Conservation (phyloP, 2,329 filamentous ascomycete genomes). For the Leptographium flavum region DNA sequence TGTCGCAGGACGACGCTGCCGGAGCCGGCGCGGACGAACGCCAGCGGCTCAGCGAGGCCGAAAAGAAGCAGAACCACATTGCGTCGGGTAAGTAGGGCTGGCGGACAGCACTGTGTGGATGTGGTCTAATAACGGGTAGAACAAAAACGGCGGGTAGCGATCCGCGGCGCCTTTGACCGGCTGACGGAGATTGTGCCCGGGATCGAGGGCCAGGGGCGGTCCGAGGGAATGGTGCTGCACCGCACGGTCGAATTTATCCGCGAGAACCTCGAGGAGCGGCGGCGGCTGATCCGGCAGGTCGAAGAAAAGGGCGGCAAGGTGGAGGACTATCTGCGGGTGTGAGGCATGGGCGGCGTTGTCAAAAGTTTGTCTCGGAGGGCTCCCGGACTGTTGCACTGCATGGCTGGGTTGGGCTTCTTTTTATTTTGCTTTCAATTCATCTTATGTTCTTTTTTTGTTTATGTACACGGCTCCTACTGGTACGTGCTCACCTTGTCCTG, state of each 20-base stretch:
- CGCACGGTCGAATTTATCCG: conserved; percentile 53
- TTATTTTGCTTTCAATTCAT: too few species aligned
- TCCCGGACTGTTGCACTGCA: not conserved
- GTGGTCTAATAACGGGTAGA: conserved; percentile 13
- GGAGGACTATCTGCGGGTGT: conserved; percentile 18
- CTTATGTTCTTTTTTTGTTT: not conserved
- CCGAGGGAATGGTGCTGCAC: conserved; percentile 71
- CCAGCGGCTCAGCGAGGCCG: conserved; percentile 21
- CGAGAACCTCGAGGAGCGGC: conserved; percentile 43
- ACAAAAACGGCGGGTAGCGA: conserved; percentile 35
- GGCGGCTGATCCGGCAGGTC: conserved; percentile 41
- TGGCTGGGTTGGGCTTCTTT: not conserved
- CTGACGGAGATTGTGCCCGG: conserved; percentile 70
- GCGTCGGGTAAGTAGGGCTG: conserved; percentile 16
- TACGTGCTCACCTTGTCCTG: conserved; percentile 31
- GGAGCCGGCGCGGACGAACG: conserved; percentile 13
- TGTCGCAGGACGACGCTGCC: not conserved
- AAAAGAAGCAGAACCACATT: conserved; percentile 25
- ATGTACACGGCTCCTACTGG: conserved; percentile 19
- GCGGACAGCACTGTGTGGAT: not conserved
- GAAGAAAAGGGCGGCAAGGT: conserved; percentile 43
- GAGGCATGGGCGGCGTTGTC: not conserved
- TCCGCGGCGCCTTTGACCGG: conserved; percentile 71
- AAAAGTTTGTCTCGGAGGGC: not conserved
- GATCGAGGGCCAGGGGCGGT: conserved; percentile 68